Conservation (phyloP, 305 asterid species). For the Coffea humblotiana region DNA sequence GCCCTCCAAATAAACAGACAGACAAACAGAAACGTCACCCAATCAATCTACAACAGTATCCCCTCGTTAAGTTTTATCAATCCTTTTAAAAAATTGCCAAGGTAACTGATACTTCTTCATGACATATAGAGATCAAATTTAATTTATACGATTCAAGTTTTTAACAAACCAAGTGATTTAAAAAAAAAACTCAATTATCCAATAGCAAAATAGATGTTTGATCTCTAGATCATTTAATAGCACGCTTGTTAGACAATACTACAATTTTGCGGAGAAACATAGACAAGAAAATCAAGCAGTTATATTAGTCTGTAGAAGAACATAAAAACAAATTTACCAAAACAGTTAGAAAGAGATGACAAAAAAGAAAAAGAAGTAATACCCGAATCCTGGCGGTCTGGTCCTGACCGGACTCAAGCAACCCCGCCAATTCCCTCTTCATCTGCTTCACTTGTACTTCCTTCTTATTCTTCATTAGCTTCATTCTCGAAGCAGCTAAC, state of each 20-base stretch:
- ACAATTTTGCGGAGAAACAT: not conserved
- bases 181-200: not conserved
- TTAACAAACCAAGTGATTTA: not conserved
- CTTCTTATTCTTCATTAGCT: slow-evolving; percentile 81
- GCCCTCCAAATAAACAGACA: too few relatives aligned
- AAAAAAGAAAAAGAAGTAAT: slow-evolving; percentile 22
- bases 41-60: too few relatives aligned
- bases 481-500: slow-evolving; percentile 74
- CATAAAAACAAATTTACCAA: too few relatives aligned
- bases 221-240: not conserved
- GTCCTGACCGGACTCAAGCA: slow-evolving; percentile 80
- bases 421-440: slow-evolving; percentile 67
- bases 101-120: not conserved
- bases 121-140: not conserved
- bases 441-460: slow-evolving; percentile 73
- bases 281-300: not conserved
- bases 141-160: not conserved
- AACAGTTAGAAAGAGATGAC: not conserved
- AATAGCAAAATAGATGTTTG: not conserved
- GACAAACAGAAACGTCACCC: too few relatives aligned
- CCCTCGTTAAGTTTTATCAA: not conserved
- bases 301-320: not conserved
- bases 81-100: not conserved
- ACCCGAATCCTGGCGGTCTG: slow-evolving; percentile 82
- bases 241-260: not conserved